Base-by-base conservation (phyloP, 805 yeast species). In the Saturnispora besseyi region DNA sequence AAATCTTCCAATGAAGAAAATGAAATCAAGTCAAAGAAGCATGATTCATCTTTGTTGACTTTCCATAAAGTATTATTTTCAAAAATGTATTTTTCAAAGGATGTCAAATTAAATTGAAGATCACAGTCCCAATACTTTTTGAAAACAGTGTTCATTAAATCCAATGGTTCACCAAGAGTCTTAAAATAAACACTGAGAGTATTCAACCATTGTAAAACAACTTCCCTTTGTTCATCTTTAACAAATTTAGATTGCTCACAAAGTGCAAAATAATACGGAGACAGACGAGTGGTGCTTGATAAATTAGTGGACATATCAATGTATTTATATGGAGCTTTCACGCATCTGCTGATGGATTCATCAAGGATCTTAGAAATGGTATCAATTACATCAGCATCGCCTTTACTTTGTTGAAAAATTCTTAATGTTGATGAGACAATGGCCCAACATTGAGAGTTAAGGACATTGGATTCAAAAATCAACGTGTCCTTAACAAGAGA, bases 321-420 rank as follows among this genome's bases (percentile, higher is more conserved):
- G 57, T 89, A 91, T 60, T 86, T 88, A 67, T 84, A 93, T 0
- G 98, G 97, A 0, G 88, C 66, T 53, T 78, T 75, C 34, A 83
- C 75, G 53, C 82, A 74, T 54, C 96, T 75, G 1, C 87, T 72
- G 30, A 88, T 73, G 0, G 87, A 69, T 62, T 90, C 93, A 60
- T 91, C 96, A 6, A 91, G 54, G 30, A 87, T 62, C 10, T 68
- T 69, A 83, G 87, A 83, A 2, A 88, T 60, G 36, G 68, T 67
- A 1, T 57, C 59, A 29, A 62, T 55, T 30, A 55, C 53, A 5
- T 46, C 41, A 0, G 54, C 57, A 26, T 53, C 34, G 8, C 56
- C 44, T 6, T 31, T 36, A 6, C 48, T 24, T 24, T 36, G 44
- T 9, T 48, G 22, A 32, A 56, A 61, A 6, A 49, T 54, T 26